Evolutionary conservation across 2,329 filamentous ascomycete species (phyloP).

Genomic region (Alternaria sp.): DNA sequence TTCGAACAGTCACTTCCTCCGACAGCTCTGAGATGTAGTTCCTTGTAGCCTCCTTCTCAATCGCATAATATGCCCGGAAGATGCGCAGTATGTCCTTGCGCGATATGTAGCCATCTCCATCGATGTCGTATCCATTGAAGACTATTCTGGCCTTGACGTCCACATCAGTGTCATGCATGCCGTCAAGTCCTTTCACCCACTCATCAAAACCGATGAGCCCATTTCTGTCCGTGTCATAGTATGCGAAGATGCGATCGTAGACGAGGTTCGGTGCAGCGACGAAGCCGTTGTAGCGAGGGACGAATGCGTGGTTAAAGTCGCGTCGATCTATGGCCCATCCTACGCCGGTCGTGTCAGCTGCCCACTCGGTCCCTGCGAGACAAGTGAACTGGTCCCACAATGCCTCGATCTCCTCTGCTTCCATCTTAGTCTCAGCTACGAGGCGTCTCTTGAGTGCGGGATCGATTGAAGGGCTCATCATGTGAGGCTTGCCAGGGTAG

Average conservation of each 20-base stretch:
- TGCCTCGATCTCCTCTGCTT: slow-evolving; percentile 87
- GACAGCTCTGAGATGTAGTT: slow-evolving; percentile 81
- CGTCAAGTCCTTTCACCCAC: slow-evolving; percentile 82
- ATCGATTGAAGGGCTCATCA: slow-evolving; percentile 72
- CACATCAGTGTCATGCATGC: slow-evolving; percentile 60
- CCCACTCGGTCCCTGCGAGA: slow-evolving; percentile 85
- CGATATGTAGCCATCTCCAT: slow-evolving; percentile 84
- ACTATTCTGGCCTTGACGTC: slow-evolving; percentile 65
- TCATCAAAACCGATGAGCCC: slow-evolving; percentile 91
- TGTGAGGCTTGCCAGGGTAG: slow-evolving; percentile 71
- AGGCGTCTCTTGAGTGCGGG: slow-evolving; percentile 71
- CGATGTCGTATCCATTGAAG: slow-evolving; percentile 90
- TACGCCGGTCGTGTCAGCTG: slow-evolving; percentile 79
- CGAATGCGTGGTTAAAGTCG: slow-evolving; percentile 90
- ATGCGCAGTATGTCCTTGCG: slow-evolving; percentile 89
- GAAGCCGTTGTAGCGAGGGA: slow-evolving; percentile 81
- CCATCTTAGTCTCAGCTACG: slow-evolving; percentile 61
- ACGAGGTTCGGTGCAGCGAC: slow-evolving; percentile 86
- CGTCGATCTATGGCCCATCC: slow-evolving; percentile 86
- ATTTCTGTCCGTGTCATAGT: slow-evolving; percentile 92
- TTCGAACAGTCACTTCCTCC: slow-evolving; percentile 73
- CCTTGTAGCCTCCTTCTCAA: slow-evolving; percentile 87
- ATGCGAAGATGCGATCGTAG: slow-evolving; percentile 94
- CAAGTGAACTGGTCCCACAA: slow-evolving; percentile 98
- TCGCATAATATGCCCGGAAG: slow-evolving; percentile 89